Evolutionary conservation across 176 grass and related monocot species (phyloP).

Genomic region (Carex myosuroides): DNA sequence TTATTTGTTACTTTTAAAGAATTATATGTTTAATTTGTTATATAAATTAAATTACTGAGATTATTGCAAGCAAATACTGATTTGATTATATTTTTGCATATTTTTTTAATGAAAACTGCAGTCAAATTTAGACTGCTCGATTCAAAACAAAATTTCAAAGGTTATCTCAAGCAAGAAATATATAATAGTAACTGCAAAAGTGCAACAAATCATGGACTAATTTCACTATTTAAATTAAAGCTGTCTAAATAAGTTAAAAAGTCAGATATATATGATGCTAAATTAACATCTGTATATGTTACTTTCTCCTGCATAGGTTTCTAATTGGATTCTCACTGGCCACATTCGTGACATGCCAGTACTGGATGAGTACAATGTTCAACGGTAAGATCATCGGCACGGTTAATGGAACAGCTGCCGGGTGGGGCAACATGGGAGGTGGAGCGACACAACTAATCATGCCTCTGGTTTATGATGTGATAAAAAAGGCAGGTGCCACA

Average conservation of each 20-base stretch:
- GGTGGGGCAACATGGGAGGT: conserved; percentile 91
- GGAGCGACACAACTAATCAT: conserved; percentile 91
- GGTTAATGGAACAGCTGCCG: conserved; percentile 50
- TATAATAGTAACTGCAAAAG: not conserved
- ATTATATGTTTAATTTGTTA: not conserved
- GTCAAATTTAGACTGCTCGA: not conserved
- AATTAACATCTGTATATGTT: not conserved
- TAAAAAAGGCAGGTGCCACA: conserved; percentile 41
- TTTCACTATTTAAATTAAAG: not conserved
- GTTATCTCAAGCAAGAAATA: not conserved
- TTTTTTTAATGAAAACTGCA: not conserved
- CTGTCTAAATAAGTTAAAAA: not conserved
- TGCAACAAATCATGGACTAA: not conserved
- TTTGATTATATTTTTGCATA: not conserved
- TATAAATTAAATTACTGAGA: not conserved
- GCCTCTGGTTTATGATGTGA: conserved; percentile 68
- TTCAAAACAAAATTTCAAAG: not conserved
- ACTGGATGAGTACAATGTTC: conserved; percentile 98
- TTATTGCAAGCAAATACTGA: not conserved
- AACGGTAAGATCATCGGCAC: conserved; percentile 72
- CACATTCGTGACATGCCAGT: conserved; percentile 79
- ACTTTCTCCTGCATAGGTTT: conserved; percentile 26
- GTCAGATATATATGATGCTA: not conserved
- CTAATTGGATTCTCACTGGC: conserved; percentile 77
- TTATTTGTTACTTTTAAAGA: not conserved